Base-by-base conservation (phyloP, 768 basidiomycete species). In the Suillus subluteus region DNA sequence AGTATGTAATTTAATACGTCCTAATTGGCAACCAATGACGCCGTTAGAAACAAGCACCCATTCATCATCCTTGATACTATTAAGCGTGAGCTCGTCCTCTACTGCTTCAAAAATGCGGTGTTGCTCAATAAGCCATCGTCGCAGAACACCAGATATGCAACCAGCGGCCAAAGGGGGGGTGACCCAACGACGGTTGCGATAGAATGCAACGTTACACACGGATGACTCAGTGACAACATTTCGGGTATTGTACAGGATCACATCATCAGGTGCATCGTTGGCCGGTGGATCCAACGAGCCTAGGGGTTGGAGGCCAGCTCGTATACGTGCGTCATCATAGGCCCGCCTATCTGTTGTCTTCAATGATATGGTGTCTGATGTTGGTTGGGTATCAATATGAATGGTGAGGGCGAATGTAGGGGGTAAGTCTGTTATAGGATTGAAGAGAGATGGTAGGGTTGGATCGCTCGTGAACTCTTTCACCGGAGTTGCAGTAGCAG, bases 1-100 rank as follows among this genome's bases (percentile, higher is more conserved):
- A 35, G 62, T 43, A 30, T 58, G 62, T 63, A 61, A 65, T 68
- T 52, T 44, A 56, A 77, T 63, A 44, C 67, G 71, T 13, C 88
- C 92, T 38, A 92, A 70, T 41, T 84, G 82, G 75, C 91, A 91
- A 37, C 91, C 92, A 68, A 83, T 83, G 6, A 91, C 87, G 9
- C 87, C 88, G 72, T 94, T 94, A 73, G 88, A 91, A 43, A 91
- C 77, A 44, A 94, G 80, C 2, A 91, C 85, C 79, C 79, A 84
- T 69, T 92, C 91, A n/a, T 87, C 86, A 16, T 82, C 73, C 56
- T 74, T 69, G 32, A 91, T 75, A 56, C 72, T 76, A 30, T 81
- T 78, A 67, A 77, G 80, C 15, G 74, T 82, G 63, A 92, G 67
- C 23, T 78, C 73, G 23, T 78, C 76, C 13, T 80, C 76, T 23